A percentile compares a stretch with the other conserved stretches of the same genome.
Evolutionary conservation across 2,329 filamentous ascomycete species (phyloP).

Genomic region (Exophiala xenobiotica): DNA sequence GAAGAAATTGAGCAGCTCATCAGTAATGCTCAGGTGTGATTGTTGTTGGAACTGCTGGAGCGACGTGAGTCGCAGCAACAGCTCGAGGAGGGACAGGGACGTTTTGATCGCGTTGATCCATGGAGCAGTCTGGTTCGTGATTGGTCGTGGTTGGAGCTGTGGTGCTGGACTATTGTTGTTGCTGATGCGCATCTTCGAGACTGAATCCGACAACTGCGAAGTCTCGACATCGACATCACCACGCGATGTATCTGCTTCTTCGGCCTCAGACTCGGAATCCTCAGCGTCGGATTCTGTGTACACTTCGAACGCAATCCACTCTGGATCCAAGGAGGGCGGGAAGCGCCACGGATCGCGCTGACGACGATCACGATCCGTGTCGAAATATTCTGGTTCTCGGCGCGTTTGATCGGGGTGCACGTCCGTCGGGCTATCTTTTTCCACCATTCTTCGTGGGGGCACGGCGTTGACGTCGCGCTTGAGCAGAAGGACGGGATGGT

Average conservation of each 20-base stretch:
- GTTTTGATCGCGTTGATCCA: slow-evolving; percentile 57
- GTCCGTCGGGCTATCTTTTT: slow-evolving; percentile 39
- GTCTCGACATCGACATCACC: slow-evolving; percentile 31
- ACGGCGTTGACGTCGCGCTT: slow-evolving; percentile 68
- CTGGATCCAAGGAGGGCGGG: slow-evolving; percentile 74
- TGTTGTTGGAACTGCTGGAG: slow-evolving; percentile 90
- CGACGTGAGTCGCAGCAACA: slow-evolving; percentile 79
- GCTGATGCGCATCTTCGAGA: slow-evolving; percentile 50
- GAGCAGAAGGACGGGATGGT: slow-evolving; percentile 70
- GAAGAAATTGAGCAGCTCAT: slow-evolving; percentile 87
- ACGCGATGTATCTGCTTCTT: slow-evolving; percentile 21
- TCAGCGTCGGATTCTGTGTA: slow-evolving; percentile 57
- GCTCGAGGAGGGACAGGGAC: slow-evolving; percentile 79
- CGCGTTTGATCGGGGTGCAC: slow-evolving; percentile 36
- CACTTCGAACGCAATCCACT: slow-evolving; percentile 90
- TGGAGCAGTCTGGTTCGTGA: slow-evolving; percentile 32
- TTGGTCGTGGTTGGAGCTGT: slow-evolving; percentile 20
- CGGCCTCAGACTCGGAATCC: slow-evolving; percentile 25
- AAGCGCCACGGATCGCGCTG: slow-evolving; percentile 56
- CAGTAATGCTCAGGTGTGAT: slow-evolving; percentile 83
- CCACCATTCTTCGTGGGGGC: slow-evolving; percentile 60
- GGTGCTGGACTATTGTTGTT: slow-evolving; percentile 33
- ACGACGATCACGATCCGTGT: slow-evolving; percentile 20
- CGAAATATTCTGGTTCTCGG: slow-evolving; percentile 12
- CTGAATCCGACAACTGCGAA: slow-evolving; percentile 40